These are phyloP conservation scores for Candida michaelii DNA, from an alignment of 805 yeast genomes.

Conservation along the genomic window DNA sequence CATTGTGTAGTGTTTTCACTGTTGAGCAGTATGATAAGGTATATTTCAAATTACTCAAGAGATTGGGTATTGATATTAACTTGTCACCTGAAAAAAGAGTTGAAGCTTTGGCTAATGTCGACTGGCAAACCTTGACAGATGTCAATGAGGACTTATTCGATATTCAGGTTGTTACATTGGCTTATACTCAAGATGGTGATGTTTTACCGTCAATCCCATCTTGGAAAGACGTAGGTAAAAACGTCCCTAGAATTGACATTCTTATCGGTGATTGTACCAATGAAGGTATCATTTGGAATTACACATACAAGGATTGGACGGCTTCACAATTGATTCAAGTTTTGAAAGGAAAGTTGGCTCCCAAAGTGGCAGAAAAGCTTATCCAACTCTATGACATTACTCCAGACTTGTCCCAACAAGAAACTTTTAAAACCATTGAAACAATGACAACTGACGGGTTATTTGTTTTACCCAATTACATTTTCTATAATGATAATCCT, in stretches of 20 bases:
- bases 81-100: slow-evolving; percentile 1
- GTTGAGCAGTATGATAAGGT: slow-evolving; percentile 15
- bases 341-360: background rate
- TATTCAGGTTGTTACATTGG: slow-evolving; percentile 14
- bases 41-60: slow-evolving; percentile 13
- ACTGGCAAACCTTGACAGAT: slow-evolving; percentile 8
- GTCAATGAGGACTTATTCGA: slow-evolving; percentile 11
- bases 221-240: slow-evolving; percentile 10
- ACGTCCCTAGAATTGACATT: background rate
- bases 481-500: background rate
- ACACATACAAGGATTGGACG: background rate
- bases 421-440: background rate
- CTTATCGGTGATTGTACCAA: slow-evolving; percentile 5
- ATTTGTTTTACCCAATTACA: slow-evolving; percentile 3
- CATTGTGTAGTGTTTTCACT: slow-evolving; percentile 15
- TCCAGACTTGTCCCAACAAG: background rate
- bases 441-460: slow-evolving; percentile 1
- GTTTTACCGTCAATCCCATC: slow-evolving; percentile 10
- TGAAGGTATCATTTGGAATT: slow-evolving; percentile 5
- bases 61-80: slow-evolving; percentile 13
- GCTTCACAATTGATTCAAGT: background rate
- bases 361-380: background rate
- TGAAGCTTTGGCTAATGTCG: background rate
- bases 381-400: background rate
- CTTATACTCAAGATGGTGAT: slow-evolving; percentile 5